These are phyloP conservation scores for Carallia pectinifolia DNA, from an alignment of 345 rosid genomes.

Conservation along the genomic window DNA sequence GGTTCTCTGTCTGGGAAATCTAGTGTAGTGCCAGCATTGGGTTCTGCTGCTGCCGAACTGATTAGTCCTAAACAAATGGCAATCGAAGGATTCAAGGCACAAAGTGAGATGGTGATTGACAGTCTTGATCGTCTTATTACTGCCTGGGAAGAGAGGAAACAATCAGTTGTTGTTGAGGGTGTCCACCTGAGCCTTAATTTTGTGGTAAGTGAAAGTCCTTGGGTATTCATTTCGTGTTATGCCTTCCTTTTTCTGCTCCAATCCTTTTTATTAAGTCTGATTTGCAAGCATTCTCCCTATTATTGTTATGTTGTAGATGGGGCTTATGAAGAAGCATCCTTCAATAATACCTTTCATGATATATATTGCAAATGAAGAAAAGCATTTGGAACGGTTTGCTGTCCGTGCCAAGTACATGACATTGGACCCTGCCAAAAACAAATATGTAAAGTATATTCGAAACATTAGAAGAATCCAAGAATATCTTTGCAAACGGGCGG, in stretches of 20 bases:
- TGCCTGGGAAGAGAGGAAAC: conserved; percentile 95
- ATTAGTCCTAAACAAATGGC: conserved; percentile 93
- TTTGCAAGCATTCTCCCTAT: conserved; percentile 2
- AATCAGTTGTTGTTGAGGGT: conserved; percentile 97
- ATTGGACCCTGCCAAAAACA: conserved; percentile 89
- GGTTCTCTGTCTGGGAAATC: conserved; percentile 46
- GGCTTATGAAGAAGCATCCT: conserved; percentile 98
- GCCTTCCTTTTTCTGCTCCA: conserved; percentile 9
- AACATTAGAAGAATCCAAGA: conserved; percentile 97
- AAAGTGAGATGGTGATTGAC: conserved; percentile 99
- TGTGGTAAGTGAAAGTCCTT: conserved; percentile 57
- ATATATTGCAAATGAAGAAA: conserved; percentile 89
- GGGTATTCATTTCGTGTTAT: conserved; percentile 6
- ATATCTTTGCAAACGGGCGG: conserved; percentile 88
- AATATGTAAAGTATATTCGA: conserved; percentile 88
- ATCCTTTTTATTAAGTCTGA: not conserved
- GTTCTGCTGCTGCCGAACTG: conserved; percentile 38
- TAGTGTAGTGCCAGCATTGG: conserved; percentile 34
- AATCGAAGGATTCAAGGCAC: conserved; percentile 93
- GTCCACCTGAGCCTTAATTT: conserved; percentile 98
- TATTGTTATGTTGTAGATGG: conserved; percentile 59
- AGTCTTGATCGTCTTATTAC: conserved; percentile 97
- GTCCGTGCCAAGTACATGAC: conserved; percentile 99
- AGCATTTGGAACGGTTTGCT: conserved; percentile 96
- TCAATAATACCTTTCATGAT: conserved; percentile 97